Conservation (phyloP, 2,329 filamentous ascomycete species). For the Aureobasidium sp. region DNA sequence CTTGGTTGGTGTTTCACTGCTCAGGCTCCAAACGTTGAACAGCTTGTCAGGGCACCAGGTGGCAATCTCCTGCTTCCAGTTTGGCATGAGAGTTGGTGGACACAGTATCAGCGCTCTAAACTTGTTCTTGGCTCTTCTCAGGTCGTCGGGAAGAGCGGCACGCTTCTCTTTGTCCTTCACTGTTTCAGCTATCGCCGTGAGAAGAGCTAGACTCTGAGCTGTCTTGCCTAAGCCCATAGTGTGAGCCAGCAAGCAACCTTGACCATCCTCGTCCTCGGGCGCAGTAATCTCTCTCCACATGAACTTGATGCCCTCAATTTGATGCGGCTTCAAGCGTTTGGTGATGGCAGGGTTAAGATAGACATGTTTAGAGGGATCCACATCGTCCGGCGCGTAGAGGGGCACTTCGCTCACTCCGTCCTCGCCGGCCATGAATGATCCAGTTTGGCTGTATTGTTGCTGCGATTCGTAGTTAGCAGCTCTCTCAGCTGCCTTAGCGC, state of each 20-base stretch:
- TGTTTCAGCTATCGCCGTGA: constrained; percentile 66
- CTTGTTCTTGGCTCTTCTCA: constrained; percentile 36
- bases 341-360: constrained; percentile 60
- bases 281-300: constrained; percentile 79
- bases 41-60: constrained; percentile 54
- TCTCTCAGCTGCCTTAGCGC: constrained; percentile 16
- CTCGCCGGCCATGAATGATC: neutral
- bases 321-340: constrained; percentile 65
- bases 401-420: neutral
- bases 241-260: constrained; percentile 78
- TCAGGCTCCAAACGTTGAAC: constrained; percentile 46
- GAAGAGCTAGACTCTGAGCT: constrained; percentile 77
- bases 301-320: constrained; percentile 74
- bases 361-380: constrained; percentile 45
- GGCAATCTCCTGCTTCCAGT: constrained; percentile 73
- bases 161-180: constrained; percentile 52
- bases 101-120: constrained; percentile 67
- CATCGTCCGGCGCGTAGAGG: neutral
- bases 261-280: constrained; percentile 40
- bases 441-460: constrained; percentile 1
- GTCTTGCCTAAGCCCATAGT: constrained; percentile 92
- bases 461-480: neutral
- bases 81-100: constrained; percentile 66
- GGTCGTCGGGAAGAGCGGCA: constrained; percentile 59
- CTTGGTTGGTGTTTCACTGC: neutral